A percentile compares a stretch with the other conserved stretches of the same genome.
Conservation (phyloP, 2,329 filamentous ascomycete species). For the Stachybotrys echinatus region DNA sequence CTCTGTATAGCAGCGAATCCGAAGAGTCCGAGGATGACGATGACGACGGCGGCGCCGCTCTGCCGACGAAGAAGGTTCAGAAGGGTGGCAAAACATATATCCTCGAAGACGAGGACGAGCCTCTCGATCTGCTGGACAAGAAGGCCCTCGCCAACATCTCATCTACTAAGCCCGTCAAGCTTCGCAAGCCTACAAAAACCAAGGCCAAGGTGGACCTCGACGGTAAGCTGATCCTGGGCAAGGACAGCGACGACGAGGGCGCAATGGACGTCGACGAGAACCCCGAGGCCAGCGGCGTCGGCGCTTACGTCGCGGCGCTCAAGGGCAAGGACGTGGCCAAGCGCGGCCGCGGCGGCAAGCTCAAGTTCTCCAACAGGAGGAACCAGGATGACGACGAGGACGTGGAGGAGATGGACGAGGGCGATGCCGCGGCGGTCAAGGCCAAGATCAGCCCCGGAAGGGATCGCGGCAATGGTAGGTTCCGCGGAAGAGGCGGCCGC, state of each 20-base stretch:
- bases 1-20: slow-evolving; percentile 79
- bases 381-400: slow-evolving; percentile 42
- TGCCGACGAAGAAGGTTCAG: slow-evolving; percentile 39
- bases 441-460: slow-evolving; percentile 37
- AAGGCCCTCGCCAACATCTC: slow-evolving; percentile 90
- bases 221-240: slow-evolving; percentile 73
- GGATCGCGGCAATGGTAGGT: slow-evolving; percentile 16
- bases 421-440: slow-evolving; percentile 47
- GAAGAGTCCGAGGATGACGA: slow-evolving; percentile 48
- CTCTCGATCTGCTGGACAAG: slow-evolving; percentile 86
- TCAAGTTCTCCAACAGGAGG: slow-evolving; percentile 65
- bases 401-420: slow-evolving; percentile 48
- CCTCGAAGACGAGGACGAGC: slow-evolving; percentile 89
- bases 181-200: slow-evolving; percentile 48
- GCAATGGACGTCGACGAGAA: slow-evolving; percentile 64
- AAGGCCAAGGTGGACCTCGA: slow-evolving; percentile 70
- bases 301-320: slow-evolving; percentile 65
- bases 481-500: slow-evolving; percentile 23
- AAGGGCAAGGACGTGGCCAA: slow-evolving; percentile 61
- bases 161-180: slow-evolving; percentile 72
- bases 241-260: slow-evolving; percentile 44
- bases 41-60: slow-evolving; percentile 52
- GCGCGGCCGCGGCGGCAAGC: slow-evolving; percentile 59
- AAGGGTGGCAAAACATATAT: slow-evolving; percentile 75
- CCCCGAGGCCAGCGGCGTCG: slow-evolving; percentile 52